These are phyloP conservation scores for Sclerotinia trifoliorum DNA, from an alignment of 2,329 filamentous ascomycete genomes.

Conservation along the genomic window DNA sequence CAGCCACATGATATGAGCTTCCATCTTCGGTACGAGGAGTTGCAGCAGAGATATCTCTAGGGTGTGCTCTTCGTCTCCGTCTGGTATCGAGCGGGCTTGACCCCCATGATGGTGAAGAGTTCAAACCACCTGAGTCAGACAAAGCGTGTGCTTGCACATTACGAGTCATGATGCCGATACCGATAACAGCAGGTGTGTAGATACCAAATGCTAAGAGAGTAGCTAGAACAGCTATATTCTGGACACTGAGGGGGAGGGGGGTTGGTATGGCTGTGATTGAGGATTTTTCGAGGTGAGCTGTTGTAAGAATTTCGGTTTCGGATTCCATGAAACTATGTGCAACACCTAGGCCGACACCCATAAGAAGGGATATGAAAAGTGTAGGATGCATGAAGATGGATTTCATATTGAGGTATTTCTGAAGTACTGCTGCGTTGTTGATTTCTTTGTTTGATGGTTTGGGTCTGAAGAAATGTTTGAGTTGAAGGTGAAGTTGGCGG, in stretches of 20 bases:
- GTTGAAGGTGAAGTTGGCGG: no score
- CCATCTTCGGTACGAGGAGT: not conserved
- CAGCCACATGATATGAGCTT: slow-evolving; percentile 3
- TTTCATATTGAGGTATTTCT: not conserved
- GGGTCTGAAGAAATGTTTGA: not conserved
- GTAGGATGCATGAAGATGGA: not conserved
- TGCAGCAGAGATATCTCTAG: not conserved
- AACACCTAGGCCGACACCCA: not conserved
- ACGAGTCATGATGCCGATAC: slow-evolving; percentile 13
- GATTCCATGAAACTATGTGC: not conserved
- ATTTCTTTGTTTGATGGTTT: not conserved
- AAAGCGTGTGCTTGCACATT: not conserved
- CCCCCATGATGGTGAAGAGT: not conserved
- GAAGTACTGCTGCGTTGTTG: not conserved
- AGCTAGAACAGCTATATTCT: not conserved
- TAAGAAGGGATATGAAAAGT: not conserved
- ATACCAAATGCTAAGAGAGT: not conserved
- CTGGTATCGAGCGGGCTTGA: not conserved
- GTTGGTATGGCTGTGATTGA: not conserved
- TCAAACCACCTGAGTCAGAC: not conserved
- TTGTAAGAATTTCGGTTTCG: not conserved
- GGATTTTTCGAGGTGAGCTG: not conserved
- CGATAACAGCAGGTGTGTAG: slow-evolving; percentile 1
- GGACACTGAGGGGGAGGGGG: not conserved
- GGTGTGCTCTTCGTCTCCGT: not conserved